A percentile compares a stretch with the other conserved stretches of the same genome.
phyloP scores from a whole-genome alignment of 805 yeast genomes.

The Priceomyces haplophilus region DNA sequence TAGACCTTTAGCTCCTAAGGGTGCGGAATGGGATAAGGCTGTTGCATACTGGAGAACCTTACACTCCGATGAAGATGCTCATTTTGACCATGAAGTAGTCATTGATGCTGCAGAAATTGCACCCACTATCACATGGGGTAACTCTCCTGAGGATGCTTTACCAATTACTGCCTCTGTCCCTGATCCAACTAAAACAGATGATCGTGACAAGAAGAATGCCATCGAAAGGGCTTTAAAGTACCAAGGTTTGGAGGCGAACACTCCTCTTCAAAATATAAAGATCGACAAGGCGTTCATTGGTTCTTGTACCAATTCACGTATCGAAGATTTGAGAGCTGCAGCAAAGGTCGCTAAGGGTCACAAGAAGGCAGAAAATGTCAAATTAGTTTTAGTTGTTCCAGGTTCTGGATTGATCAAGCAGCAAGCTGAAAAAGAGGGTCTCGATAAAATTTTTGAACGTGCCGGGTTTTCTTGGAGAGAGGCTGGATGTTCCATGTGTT shows the following conservation, averaged over 20 bases:
- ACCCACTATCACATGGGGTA: constrained; percentile 99
- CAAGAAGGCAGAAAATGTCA: constrained; percentile 77
- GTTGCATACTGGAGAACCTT: constrained; percentile 86
- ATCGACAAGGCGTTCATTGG: constrained; percentile 97
- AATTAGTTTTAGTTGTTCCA: constrained; percentile 88
- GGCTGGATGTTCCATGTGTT: constrained; percentile 99
- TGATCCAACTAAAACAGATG: constrained; percentile 71
- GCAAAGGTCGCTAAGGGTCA: constrained; percentile 91
- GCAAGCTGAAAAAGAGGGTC: constrained; percentile 93
- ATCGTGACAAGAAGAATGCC: constrained; percentile 74
- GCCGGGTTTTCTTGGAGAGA: constrained; percentile 99
- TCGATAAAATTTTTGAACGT: constrained; percentile 81
- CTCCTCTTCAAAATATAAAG: constrained; percentile 67
- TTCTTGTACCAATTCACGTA: constrained; percentile 96
- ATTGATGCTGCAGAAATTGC: constrained; percentile 82
- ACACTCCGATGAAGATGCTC: constrained; percentile 84
- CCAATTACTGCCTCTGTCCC: constrained; percentile 92
- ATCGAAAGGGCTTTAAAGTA: constrained; percentile 89
- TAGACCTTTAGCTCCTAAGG: constrained; percentile 92
- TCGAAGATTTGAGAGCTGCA: constrained; percentile 94
- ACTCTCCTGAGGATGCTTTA: constrained; percentile 97
- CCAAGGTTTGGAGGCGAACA: constrained; percentile 86
- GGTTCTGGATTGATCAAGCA: constrained; percentile 94
- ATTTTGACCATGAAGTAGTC: constrained; percentile 77
- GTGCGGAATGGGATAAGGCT: constrained; percentile 94